Conservation (phyloP, 257 asterid species). For the Prunella vulgaris region DNA sequence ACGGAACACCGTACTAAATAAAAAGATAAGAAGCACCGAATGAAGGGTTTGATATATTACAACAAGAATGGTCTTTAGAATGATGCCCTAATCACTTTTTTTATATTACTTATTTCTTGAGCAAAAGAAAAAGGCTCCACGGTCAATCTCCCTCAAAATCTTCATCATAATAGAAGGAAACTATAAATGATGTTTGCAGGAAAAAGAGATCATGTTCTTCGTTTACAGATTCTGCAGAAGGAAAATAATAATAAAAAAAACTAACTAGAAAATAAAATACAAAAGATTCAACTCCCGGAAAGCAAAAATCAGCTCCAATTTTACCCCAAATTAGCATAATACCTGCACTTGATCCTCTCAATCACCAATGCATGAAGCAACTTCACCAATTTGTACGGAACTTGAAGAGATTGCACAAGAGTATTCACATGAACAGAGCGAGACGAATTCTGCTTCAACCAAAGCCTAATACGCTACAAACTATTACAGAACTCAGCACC, state of each 20-base stretch:
- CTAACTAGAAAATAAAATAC: not conserved
- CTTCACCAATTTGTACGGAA: constrained; percentile 17
- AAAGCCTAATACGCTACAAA: constrained; percentile 37
- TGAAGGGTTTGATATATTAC: constrained; percentile 2
- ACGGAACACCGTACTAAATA: no score
- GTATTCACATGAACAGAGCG: constrained; percentile 13
- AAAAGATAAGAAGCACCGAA: not conserved
- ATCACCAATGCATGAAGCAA: constrained; percentile 28
- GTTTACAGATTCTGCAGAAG: constrained; percentile 14
- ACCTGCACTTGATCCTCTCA: constrained; percentile 21
- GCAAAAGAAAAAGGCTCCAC: not conserved
- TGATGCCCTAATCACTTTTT: not conserved
- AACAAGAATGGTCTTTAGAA: not conserved
- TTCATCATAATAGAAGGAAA: not conserved
- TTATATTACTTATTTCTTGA: not conserved
- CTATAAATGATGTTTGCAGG: constrained; percentile 11
- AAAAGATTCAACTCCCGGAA: not conserved
- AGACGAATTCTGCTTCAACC: constrained; percentile 25
- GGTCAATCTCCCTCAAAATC: constrained; percentile 5
- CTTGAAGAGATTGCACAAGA: constrained; percentile 12
- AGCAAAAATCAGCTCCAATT: not conserved
- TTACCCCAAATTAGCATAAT: constrained; percentile 29
- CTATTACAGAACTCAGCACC: constrained; percentile 34
- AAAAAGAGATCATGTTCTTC: constrained; percentile 7
- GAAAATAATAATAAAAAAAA: not conserved